phyloP scores from a whole-genome alignment of 257 asterid species.

The Solanum megistacrolobum region DNA sequence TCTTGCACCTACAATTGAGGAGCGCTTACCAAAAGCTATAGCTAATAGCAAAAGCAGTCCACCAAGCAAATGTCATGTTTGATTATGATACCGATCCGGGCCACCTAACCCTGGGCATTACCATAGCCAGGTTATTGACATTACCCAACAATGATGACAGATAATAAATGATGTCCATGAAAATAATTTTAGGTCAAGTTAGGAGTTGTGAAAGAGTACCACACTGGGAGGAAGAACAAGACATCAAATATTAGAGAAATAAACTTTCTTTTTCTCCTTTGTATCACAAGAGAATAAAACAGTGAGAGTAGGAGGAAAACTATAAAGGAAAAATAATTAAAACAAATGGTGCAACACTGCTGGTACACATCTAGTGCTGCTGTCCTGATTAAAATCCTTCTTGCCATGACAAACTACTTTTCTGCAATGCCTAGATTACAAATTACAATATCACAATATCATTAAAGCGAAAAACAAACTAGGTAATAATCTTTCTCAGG shows the following conservation, averaged over 20 bases:
- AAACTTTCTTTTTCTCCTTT: background rate
- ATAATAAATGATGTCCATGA: background rate
- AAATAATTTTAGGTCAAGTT: background rate
- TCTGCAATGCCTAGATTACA: background rate
- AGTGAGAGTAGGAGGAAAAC: background rate
- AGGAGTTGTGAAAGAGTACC: background rate
- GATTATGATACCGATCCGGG: accelerated
- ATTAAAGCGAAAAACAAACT: background rate
- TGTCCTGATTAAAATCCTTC: background rate
- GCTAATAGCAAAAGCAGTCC: background rate
- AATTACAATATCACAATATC: background rate
- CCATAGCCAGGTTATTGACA: background rate
- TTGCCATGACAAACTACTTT: background rate
- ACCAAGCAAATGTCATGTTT: background rate
- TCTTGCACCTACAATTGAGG: background rate
- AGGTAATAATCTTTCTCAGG: background rate
- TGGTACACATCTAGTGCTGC: background rate
- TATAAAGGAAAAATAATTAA: background rate
- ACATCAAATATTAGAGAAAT: background rate
- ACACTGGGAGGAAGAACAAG: background rate
- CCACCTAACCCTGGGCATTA: background rate
- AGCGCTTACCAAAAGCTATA: background rate
- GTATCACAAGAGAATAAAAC: background rate
- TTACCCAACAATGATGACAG: background rate
- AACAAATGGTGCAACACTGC: background rate